These are phyloP conservation scores for Quercus glauca DNA, from an alignment of 306 rosid species.

Conservation along the genomic window DNA sequence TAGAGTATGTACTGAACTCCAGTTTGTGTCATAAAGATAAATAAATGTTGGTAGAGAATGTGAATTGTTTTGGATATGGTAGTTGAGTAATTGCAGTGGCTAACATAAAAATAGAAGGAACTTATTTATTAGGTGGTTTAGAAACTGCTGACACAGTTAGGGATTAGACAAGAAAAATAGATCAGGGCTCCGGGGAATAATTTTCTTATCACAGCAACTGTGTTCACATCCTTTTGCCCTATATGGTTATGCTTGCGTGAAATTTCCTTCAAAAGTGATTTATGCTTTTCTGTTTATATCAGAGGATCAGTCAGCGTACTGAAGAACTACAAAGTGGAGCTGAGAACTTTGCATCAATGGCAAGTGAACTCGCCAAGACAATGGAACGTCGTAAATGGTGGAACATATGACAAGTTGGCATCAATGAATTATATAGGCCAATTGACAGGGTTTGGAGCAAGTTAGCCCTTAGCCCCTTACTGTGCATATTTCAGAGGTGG, in stretches of 20 bases:
- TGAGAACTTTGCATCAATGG: constrained; percentile 79
- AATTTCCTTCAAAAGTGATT: neutral
- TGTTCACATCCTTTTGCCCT: neutral
- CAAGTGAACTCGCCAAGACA: constrained; percentile 65
- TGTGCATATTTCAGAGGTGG: constrained; percentile 12
- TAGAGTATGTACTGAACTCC: neutral
- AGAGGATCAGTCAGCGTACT: constrained; percentile 58
- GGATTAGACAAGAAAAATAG: neutral
- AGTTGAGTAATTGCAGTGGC: neutral
- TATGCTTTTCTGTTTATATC: constrained; percentile 16
- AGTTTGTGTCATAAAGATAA: neutral
- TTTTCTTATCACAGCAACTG: too few relatives aligned
- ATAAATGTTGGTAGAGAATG: neutral
- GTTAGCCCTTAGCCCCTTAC: constrained; percentile 7
- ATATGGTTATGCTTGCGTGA: neutral
- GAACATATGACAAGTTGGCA: constrained; percentile 51
- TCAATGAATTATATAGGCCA: constrained; percentile 5
- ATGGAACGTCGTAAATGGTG: constrained; percentile 97
- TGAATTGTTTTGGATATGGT: neutral
- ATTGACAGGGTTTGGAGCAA: neutral
- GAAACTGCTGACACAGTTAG: neutral
- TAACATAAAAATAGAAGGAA: neutral
- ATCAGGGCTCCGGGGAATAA: too few relatives aligned
- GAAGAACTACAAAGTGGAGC: constrained; percentile 76
- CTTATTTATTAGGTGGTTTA: neutral